Evolutionary conservation across 495 filamentous ascomycete species (phyloP).

Genomic region (Penicillium parvum): DNA sequence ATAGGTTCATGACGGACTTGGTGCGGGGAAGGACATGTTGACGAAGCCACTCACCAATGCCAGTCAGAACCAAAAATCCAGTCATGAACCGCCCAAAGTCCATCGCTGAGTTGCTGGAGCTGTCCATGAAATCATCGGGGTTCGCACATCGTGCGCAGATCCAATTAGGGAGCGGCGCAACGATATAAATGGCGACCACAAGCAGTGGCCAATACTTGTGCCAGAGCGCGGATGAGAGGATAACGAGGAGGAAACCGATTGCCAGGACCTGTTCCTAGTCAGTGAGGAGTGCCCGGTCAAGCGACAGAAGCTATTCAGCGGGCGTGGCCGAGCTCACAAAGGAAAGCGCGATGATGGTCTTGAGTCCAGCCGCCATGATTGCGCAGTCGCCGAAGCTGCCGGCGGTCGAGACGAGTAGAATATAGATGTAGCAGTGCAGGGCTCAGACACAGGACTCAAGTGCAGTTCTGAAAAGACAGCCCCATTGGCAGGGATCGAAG

Average conservation of each 20-base stretch:
- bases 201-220: slow-evolving; percentile 88
- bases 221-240: slow-evolving; percentile 93
- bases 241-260: slow-evolving; percentile 98
- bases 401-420: slow-evolving; percentile 7
- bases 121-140: slow-evolving; percentile 96
- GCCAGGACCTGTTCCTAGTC: slow-evolving; percentile 69
- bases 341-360: slow-evolving; percentile 97
- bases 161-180: slow-evolving; percentile 95
- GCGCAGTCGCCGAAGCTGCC: slow-evolving; percentile 25
- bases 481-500: slow-evolving; percentile 23
- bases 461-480: slow-evolving; percentile 7
- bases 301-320: not conserved
- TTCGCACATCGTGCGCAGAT: slow-evolving; percentile 82
- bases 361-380: slow-evolving; percentile 86
- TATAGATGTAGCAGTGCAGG: not conserved
- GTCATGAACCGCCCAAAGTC: slow-evolving; percentile 94
- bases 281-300: slow-evolving; percentile 1
- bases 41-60: slow-evolving; percentile 67
- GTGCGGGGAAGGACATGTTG: not conserved
- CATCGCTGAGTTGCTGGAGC: slow-evolving; percentile 69
- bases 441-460: slow-evolving; percentile 4
- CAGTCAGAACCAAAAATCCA: slow-evolving; percentile 96
- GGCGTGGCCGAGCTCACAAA: slow-evolving; percentile 59
- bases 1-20: not conserved
- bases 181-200: slow-evolving; percentile 90